Percentiles rank a stretch among this genome's conserved stretches.
phyloP scores from a whole-genome alignment of 768 basidiomycete species.

The Trichaptum fuscoviolaceum region DNA sequence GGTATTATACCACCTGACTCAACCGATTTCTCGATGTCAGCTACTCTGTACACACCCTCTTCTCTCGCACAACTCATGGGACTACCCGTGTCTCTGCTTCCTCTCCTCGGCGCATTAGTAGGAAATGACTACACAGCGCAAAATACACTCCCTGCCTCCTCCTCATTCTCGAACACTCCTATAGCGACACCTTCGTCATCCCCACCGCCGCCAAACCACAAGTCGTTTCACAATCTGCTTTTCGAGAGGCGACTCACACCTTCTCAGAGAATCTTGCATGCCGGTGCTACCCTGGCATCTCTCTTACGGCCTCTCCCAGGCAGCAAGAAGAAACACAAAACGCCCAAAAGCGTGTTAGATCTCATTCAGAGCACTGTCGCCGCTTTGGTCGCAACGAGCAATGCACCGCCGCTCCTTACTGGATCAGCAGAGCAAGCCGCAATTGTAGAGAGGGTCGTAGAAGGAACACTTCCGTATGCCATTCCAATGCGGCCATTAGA shows the following conservation, averaged over 20 bases:
- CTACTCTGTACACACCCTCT: slow-evolving; percentile 48
- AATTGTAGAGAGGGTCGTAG: slow-evolving; percentile 64
- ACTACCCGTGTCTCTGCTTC: slow-evolving; percentile 66
- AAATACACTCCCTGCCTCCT: slow-evolving; percentile 11
- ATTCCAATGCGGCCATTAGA: slow-evolving; percentile 46
- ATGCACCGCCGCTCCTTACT: slow-evolving; percentile 40
- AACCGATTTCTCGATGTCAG: not conserved
- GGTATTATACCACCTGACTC: slow-evolving; percentile 5
- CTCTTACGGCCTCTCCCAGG: slow-evolving; percentile 31
- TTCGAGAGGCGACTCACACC: slow-evolving; percentile 57
- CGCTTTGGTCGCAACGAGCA: slow-evolving; percentile 37
- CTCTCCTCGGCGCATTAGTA: slow-evolving; percentile 70
- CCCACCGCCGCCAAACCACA: slow-evolving; percentile 39
- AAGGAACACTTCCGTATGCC: slow-evolving; percentile 73
- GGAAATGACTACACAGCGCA: slow-evolving; percentile 74
- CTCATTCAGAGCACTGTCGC: slow-evolving; percentile 67
- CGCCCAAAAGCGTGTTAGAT: slow-evolving; percentile 65
- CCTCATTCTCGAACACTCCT: not conserved
- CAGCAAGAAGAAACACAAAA: slow-evolving; percentile 33
- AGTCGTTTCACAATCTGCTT: slow-evolving; percentile 51
- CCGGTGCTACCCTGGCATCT: slow-evolving; percentile 53
- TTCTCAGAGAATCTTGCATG: slow-evolving; percentile 61
- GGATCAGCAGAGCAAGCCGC: slow-evolving; percentile 58
- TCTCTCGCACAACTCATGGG: slow-evolving; percentile 59
- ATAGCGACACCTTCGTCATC: slow-evolving; percentile 1